phyloP scores from a whole-genome alignment of 2,329 filamentous ascomycete genomes.

The Aspergillus sp. region DNA sequence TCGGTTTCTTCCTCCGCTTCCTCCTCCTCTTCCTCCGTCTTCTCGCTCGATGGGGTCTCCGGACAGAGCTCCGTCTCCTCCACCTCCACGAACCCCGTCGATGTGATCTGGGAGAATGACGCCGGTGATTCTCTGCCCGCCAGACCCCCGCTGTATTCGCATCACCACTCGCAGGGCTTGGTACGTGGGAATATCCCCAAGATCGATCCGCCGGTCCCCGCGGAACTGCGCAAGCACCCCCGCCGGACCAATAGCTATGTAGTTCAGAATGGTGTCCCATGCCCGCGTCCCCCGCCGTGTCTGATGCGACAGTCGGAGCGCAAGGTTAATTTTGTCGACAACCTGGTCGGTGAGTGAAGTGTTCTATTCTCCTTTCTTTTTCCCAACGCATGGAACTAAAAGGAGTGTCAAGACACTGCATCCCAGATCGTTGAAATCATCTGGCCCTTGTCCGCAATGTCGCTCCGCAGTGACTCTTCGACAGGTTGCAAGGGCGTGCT shows the following conservation, averaged over 20 bases:
- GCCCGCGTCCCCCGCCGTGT: constrained; percentile 59
- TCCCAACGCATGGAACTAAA: constrained; percentile 18
- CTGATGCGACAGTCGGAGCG: constrained; percentile 82
- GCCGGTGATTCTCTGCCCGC: constrained; percentile 18
- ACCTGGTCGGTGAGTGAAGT: constrained; percentile 80
- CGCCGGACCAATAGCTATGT: constrained; percentile 47
- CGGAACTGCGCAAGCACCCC: constrained; percentile 43
- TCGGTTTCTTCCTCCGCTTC: constrained; percentile 68
- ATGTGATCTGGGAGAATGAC: constrained; percentile 41
- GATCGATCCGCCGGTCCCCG: constrained; percentile 21
- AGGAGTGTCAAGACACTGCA: constrained; percentile 65
- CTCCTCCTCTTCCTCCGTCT: constrained; percentile 67
- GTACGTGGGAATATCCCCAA: constrained; percentile 15
- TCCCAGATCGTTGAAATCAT: constrained; percentile 96
- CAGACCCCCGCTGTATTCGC: constrained; percentile 16
- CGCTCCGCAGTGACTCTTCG: constrained; percentile 60
- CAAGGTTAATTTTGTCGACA: constrained; percentile 92
- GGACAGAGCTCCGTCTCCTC: constrained; percentile 64
- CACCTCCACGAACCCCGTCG: constrained; percentile 55
- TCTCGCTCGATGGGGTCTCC: constrained; percentile 59
- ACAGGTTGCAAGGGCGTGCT: constrained; percentile 66
- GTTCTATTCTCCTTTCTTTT: constrained; percentile 12
- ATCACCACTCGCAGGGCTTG: constrained; percentile 17
- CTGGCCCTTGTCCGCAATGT: constrained; percentile 82
- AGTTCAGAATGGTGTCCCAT: constrained; percentile 37